Conservation (phyloP, 768 basidiomycete genomes). For the Kwoniella heveanensis region DNA sequence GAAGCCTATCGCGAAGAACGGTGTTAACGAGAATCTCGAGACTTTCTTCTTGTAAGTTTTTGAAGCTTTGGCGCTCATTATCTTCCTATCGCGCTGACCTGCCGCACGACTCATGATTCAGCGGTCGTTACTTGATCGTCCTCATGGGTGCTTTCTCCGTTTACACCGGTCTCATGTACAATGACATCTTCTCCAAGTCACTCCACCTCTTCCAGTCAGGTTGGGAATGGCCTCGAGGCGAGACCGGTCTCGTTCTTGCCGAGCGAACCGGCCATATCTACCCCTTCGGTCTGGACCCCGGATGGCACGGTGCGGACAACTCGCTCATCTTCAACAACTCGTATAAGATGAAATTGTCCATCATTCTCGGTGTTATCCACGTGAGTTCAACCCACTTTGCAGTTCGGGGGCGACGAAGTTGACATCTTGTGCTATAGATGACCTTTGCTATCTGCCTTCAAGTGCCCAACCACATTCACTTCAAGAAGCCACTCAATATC, state of each 20-base stretch:
- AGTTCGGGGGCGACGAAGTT: background rate
- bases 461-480: constrained; percentile 90
- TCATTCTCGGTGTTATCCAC: constrained; percentile 93
- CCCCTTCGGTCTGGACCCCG: constrained; percentile 90
- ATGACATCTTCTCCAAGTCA: constrained; percentile 95
- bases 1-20: constrained; percentile 70
- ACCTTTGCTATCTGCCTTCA: constrained; percentile 96
- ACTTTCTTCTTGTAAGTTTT: constrained; percentile 86
- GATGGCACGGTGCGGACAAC: constrained; percentile 93
- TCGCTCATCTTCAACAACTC: constrained; percentile 92
- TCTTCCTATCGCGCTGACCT: no score
- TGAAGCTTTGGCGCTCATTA: no score
- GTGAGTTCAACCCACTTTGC: constrained; percentile 60
- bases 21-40: constrained; percentile 79
- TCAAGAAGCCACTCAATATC: constrained; percentile 82
- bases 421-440: constrained; percentile 66
- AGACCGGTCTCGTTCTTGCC: constrained; percentile 61
- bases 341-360: constrained; percentile 99
- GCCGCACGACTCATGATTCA: no score
- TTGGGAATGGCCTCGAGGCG: constrained; percentile 74
- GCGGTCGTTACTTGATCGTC: constrained; percentile 96
- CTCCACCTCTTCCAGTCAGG: constrained; percentile 84
- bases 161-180: constrained; percentile 96
- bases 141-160: constrained; percentile 97
- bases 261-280: constrained; percentile 71